phyloP scores from a whole-genome alignment of 129 eudicot genomes.

The Cynara cardunculus region DNA sequence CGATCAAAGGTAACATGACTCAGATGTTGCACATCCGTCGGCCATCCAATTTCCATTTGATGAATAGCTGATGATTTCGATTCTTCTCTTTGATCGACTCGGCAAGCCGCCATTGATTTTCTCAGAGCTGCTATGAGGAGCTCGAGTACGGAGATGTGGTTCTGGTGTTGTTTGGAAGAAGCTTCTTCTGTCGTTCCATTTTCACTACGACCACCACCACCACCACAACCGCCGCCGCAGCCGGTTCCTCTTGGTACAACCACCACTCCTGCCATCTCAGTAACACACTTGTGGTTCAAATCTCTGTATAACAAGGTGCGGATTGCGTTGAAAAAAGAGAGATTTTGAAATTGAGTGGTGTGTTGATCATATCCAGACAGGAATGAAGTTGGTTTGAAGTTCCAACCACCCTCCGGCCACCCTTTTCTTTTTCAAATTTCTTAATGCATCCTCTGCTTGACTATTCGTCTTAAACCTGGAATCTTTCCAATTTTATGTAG shows the following conservation, averaged over 20 bases:
- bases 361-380: constrained; percentile 4
- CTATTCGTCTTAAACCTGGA: background rate
- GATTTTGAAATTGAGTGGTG: background rate
- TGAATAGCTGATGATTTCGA: constrained; percentile 34
- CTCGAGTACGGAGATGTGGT: constrained; percentile 58
- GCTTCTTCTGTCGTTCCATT: background rate
- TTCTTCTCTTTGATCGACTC: constrained; percentile 41
- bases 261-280: constrained; percentile 48
- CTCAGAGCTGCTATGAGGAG: constrained; percentile 67
- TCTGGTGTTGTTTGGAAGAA: constrained; percentile 28
- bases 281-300: background rate
- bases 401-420: constrained; percentile 18
- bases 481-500: constrained; percentile 2
- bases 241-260: constrained; percentile 55
- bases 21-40: constrained; percentile 82
- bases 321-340: background rate
- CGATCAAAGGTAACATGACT: constrained; percentile 91
- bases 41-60: constrained; percentile 91
- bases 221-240: constrained; percentile 48
- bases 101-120: constrained; percentile 80
- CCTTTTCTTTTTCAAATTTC: background rate
- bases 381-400: constrained; percentile 28
- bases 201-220: background rate
- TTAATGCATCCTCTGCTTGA: constrained; percentile 27
- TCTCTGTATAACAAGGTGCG: background rate